phyloP scores from a whole-genome alignment of 192 early-diverging fungal genomes.

The Kickxella alabastrina region DNA sequence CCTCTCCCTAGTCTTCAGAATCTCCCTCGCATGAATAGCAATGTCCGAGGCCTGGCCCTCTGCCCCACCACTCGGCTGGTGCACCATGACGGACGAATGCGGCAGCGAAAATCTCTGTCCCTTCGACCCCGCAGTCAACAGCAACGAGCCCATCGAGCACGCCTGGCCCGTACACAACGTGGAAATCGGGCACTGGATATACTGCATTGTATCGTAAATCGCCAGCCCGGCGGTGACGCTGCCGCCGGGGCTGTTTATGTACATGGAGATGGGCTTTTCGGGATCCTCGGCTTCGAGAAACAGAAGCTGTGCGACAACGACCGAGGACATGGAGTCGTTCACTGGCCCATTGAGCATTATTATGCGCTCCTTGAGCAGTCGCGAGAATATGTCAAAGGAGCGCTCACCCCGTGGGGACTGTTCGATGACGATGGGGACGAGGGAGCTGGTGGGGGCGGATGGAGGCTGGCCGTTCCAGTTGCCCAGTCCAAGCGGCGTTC shows the following conservation, averaged over 20 bases:
- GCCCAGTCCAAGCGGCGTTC: slow-evolving; percentile 23
- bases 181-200: slow-evolving; percentile 86
- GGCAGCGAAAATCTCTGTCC: slow-evolving; percentile 85
- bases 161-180: slow-evolving; percentile 97
- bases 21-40: slow-evolving; percentile 95
- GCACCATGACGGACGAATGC: slow-evolving; percentile 93
- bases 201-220: slow-evolving; percentile 88
- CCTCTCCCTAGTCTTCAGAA: slow-evolving; percentile 76
- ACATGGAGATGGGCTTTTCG: slow-evolving; percentile 89
- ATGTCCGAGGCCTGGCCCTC: slow-evolving; percentile 94
- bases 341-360: slow-evolving; percentile 92
- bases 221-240: slow-evolving; percentile 94
- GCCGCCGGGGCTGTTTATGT: slow-evolving; percentile 98
- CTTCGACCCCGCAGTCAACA: slow-evolving; percentile 83
- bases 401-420: slow-evolving; percentile 81
- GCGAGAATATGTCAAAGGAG: slow-evolving; percentile 96
- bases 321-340: slow-evolving; percentile 76
- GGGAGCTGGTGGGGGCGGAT: slow-evolving; percentile 17
- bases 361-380: slow-evolving; percentile 93
- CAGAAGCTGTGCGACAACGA: slow-evolving; percentile 92
- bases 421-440: slow-evolving; percentile 52
- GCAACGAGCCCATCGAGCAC: slow-evolving; percentile 95
- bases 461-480: slow-evolving; percentile 25
- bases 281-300: slow-evolving; percentile 94
- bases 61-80: slow-evolving; percentile 96